These are phyloP conservation scores for Penicillium occitanis DNA, from an alignment of 2,329 filamentous ascomycete genomes.

Conservation along the genomic window DNA sequence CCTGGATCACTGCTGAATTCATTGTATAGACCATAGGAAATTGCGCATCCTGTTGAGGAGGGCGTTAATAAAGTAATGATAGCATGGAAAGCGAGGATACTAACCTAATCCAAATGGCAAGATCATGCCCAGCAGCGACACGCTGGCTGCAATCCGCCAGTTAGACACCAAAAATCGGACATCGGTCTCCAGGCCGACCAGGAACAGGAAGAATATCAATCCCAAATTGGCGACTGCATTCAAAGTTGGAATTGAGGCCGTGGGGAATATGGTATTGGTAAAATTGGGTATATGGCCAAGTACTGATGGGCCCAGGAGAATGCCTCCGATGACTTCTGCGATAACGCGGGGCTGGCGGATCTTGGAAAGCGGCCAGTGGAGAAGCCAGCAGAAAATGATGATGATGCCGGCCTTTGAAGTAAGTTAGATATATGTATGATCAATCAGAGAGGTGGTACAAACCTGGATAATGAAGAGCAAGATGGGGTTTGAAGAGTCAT, in stretches of 20 bases:
- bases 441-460: conserved; percentile 23
- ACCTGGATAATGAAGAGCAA: conserved; percentile 73
- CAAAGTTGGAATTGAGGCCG: conserved; percentile 69
- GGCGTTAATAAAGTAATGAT: not conserved
- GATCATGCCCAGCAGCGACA: conserved; percentile 75
- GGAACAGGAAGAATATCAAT: conserved; percentile 79
- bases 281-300: conserved; percentile 85
- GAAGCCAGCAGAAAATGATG: conserved; percentile 69
- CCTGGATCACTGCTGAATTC: conserved; percentile 63
- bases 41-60: conserved; percentile 61
- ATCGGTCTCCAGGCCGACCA: conserved; percentile 85
- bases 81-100: not conserved
- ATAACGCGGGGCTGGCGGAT: conserved; percentile 80
- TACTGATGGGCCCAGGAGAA: conserved; percentile 81
- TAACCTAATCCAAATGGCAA: conserved; percentile 71
- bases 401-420: conserved; percentile 64
- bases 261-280: conserved; percentile 72
- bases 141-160: conserved; percentile 75
- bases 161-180: conserved; percentile 73
- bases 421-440: not conserved
- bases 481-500: conserved; percentile 70
- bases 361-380: conserved; percentile 74
- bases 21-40: conserved; percentile 78
- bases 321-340: conserved; percentile 80
- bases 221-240: conserved; percentile 79